phyloP scores from a whole-genome alignment of 2,329 filamentous ascomycete species.

The Drechslerella coelobrocha region DNA sequence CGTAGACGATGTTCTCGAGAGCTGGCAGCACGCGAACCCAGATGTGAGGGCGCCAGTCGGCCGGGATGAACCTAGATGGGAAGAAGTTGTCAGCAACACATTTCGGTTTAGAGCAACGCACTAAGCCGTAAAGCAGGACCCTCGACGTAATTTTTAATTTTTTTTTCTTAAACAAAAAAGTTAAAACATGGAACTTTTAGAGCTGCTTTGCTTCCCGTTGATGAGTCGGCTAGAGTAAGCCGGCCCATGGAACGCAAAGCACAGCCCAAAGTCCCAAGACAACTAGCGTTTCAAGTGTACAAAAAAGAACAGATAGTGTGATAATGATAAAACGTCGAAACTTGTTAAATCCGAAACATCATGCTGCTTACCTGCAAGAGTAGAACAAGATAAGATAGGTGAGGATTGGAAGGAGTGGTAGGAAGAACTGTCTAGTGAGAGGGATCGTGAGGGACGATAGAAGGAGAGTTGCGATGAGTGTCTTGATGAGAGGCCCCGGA shows the following conservation, averaged over 20 bases:
- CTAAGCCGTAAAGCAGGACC: background rate
- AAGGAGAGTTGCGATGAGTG: constrained; percentile 71
- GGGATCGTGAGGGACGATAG: constrained; percentile 78
- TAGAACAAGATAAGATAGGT: constrained; percentile 92
- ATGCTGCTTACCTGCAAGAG: constrained; percentile 77
- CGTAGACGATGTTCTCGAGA: constrained; percentile 94
- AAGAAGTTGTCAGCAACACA: constrained; percentile 34
- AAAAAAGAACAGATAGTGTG: background rate
- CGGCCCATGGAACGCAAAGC: too few species aligned
- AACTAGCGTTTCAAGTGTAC: background rate
- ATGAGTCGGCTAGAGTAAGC: too few species aligned
- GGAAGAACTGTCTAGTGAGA: constrained; percentile 85
- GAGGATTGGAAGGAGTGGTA: constrained; percentile 83
- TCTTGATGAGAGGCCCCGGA: constrained; percentile 79
- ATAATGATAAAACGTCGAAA: background rate
- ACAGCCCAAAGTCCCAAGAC: background rate
- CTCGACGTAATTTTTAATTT: background rate
- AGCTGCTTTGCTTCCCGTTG: too few species aligned
- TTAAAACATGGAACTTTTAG: too few species aligned
- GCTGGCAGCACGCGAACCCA: constrained; percentile 95
- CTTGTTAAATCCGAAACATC: constrained; percentile 5
- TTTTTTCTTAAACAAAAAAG: background rate
- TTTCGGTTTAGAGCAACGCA: background rate
- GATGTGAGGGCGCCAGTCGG: constrained; percentile 86
- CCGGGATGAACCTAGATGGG: constrained; percentile 77